A percentile compares a stretch with the other conserved stretches of the same genome.
Evolutionary conservation across 129 eudicot species (phyloP).

Genomic region (Helichrysum umbraculigerum): DNA sequence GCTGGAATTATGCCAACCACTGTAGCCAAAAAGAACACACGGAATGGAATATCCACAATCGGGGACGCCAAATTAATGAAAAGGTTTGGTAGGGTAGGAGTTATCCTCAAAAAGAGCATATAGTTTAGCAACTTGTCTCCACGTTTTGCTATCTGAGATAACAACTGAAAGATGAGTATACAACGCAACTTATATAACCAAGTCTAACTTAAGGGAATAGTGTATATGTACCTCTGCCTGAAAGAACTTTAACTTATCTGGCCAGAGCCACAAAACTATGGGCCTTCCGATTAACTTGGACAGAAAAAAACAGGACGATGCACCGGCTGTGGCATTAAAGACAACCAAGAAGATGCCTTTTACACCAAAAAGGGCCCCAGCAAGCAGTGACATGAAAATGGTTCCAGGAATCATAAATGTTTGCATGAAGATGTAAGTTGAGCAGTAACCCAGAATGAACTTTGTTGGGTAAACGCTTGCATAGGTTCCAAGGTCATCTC

Average conservation of each 20-base stretch:
- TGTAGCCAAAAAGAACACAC: conserved; percentile 87
- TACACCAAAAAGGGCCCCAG: conserved; percentile 98
- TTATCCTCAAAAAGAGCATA: conserved; percentile 88
- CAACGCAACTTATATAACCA: background rate
- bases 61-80: conserved; percentile 97
- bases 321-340: conserved; percentile 95
- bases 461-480: conserved; percentile 71
- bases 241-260: conserved; percentile 77
- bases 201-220: background rate
- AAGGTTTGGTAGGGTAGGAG: conserved; percentile 90
- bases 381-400: conserved; percentile 90
- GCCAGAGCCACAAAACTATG: conserved; percentile 89
- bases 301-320: conserved; percentile 89
- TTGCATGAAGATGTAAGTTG: conserved; percentile 97
- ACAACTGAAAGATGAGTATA: conserved; percentile 16
- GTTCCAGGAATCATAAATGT: conserved; percentile 99
- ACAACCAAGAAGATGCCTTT: conserved; percentile 90
- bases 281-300: conserved; percentile 96
- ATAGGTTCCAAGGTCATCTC: conserved; percentile 77
- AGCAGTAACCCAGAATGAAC: conserved; percentile 89
- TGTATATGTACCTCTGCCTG: conserved; percentile 70
- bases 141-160: conserved; percentile 74
- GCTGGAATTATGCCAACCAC: conserved; percentile 89
- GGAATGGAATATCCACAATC: conserved; percentile 91
- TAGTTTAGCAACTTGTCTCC: conserved; percentile 83